Percentiles rank a stretch among this genome's conserved stretches.
Evolutionary conservation across 2,329 filamentous ascomycete genomes (phyloP).

Genomic region (Botrytis fabae): DNA sequence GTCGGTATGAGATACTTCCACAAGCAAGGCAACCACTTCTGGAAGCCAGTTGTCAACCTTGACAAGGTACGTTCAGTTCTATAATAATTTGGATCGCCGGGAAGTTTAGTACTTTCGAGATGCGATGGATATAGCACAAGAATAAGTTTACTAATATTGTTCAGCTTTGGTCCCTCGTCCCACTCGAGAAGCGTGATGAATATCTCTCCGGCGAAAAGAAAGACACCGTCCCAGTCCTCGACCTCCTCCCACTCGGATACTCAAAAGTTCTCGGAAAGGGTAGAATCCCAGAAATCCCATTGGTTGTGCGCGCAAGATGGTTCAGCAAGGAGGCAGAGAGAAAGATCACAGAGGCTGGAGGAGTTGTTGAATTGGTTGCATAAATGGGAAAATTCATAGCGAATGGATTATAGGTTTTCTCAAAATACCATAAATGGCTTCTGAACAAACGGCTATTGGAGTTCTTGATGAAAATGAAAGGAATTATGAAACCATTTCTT

Average conservation of each 20-base stretch:
- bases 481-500: slow-evolving; percentile 20
- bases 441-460: slow-evolving; percentile 24
- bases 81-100: neutral
- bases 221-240: slow-evolving; percentile 95
- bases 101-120: neutral
- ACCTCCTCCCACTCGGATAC: slow-evolving; percentile 96
- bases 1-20: slow-evolving; percentile 96
- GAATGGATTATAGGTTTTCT: slow-evolving; percentile 27
- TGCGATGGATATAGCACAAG: neutral
- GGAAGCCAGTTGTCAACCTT: slow-evolving; percentile 98
- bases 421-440: slow-evolving; percentile 23
- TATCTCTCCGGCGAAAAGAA: slow-evolving; percentile 79
- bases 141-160: slow-evolving; percentile 15
- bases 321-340: slow-evolving; percentile 95
- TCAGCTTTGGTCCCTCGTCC: slow-evolving; percentile 93
- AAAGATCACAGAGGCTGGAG: slow-evolving; percentile 98
- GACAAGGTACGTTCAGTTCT: slow-evolving; percentile 72
- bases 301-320: slow-evolving; percentile 94
- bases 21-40: slow-evolving; percentile 92
- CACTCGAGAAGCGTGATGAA: slow-evolving; percentile 86
- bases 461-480: slow-evolving; percentile 27
- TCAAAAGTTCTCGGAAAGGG: slow-evolving; percentile 99
- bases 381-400: slow-evolving; percentile 49
- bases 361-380: slow-evolving; percentile 92
- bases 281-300: slow-evolving; percentile 85